Evolutionary conservation across 2,329 filamentous ascomycete genomes (phyloP).

Genomic region (Pseudomassariella vexata): DNA sequence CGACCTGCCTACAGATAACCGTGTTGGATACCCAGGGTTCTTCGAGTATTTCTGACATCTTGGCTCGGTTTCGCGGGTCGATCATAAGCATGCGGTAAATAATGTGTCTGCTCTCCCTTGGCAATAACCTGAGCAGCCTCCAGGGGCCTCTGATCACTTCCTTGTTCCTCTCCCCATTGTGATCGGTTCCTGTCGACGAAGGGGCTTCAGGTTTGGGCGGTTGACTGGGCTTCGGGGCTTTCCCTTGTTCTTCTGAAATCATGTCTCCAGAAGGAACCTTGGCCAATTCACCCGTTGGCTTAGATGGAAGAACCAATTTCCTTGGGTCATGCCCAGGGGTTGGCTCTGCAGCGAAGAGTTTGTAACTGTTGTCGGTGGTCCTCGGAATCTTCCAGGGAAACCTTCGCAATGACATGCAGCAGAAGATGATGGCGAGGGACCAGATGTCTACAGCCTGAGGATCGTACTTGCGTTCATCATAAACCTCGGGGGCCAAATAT

Average conservation of each 20-base stretch:
- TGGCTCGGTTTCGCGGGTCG: constrained; percentile 75
- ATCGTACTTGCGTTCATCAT: constrained; percentile 89
- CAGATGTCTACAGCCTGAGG: constrained; percentile 92
- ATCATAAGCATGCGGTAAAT: constrained; percentile 90
- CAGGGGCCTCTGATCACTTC: constrained; percentile 89
- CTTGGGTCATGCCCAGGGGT: constrained; percentile 64
- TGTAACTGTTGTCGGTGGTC: constrained; percentile 88
- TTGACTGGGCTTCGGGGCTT: constrained; percentile 15
- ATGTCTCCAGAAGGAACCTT: constrained; percentile 33
- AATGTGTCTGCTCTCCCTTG: constrained; percentile 83
- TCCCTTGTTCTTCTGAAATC: constrained; percentile 26
- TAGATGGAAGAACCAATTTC: constrained; percentile 41
- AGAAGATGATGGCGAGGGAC: constrained; percentile 98
- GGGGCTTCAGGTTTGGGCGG: constrained; percentile 17
- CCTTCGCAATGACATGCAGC: constrained; percentile 91
- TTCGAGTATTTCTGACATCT: constrained; percentile 76
- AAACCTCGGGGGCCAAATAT: constrained; percentile 94
- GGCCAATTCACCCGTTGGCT: constrained; percentile 37
- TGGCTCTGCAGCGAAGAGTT: constrained; percentile 82
- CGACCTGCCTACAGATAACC: constrained; percentile 75
- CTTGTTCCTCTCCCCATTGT: too few species aligned
- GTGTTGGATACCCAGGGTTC: constrained; percentile 89
- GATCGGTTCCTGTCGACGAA: constrained; percentile 20
- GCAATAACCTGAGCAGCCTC: constrained; percentile 79
- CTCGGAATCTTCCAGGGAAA: constrained; percentile 98